Percentiles rank a stretch among this genome's conserved stretches.
Conservation (phyloP, 2,329 filamentous ascomycete genomes). For the Metarhizium brunneum region DNA sequence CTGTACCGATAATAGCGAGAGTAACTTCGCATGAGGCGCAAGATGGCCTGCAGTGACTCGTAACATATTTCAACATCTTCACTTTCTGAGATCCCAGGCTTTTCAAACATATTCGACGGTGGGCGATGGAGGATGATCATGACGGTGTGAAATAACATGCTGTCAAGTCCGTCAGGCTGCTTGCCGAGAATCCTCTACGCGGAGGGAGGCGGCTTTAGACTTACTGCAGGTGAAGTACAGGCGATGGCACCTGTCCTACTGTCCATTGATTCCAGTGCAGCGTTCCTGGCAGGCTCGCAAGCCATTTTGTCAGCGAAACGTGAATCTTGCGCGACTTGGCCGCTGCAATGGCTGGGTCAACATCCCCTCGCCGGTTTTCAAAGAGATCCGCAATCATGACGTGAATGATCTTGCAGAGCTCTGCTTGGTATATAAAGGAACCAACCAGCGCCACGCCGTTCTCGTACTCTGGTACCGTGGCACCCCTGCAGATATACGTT, state of each 20-base stretch:
- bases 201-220: slow-evolving; percentile 3
- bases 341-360: slow-evolving; percentile 30
- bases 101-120: slow-evolving; percentile 32
- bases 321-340: slow-evolving; percentile 36
- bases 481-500: slow-evolving; percentile 34
- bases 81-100: slow-evolving; percentile 26
- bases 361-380: slow-evolving; percentile 34
- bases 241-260: slow-evolving; percentile 33
- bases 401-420: slow-evolving; percentile 39
- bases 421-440: slow-evolving; percentile 36
- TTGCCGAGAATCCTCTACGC: no score
- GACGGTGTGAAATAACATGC: slow-evolving; percentile 36
- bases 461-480: slow-evolving; percentile 35
- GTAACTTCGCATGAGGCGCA: slow-evolving; percentile 34
- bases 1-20: slow-evolving; percentile 32
- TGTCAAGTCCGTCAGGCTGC: slow-evolving; percentile 4
- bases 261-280: slow-evolving; percentile 44
- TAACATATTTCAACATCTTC: slow-evolving; percentile 42
- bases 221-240: slow-evolving; percentile 37
- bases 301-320: slow-evolving; percentile 36
- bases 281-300: slow-evolving; percentile 33
- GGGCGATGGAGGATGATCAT: slow-evolving; percentile 44
- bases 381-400: slow-evolving; percentile 41
- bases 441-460: slow-evolving; percentile 34
- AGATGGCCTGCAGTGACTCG: slow-evolving; percentile 34